Percentiles rank a stretch among this genome's conserved stretches.
phyloP scores from a whole-genome alignment of 2,329 filamentous ascomycete species.

The Dryadomyces sulphureus region DNA sequence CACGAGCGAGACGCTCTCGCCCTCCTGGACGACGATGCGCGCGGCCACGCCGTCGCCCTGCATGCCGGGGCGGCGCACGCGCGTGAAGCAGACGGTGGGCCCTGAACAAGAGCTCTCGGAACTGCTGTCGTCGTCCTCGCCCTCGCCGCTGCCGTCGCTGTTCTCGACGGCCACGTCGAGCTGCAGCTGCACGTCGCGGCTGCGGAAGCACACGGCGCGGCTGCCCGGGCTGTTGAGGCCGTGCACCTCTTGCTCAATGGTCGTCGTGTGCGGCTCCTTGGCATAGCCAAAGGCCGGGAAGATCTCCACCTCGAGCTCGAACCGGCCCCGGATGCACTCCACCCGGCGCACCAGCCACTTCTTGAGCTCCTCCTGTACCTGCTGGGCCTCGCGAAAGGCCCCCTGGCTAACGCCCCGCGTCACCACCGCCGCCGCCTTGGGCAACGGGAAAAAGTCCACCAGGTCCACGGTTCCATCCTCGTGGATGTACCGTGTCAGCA shows the following conservation, averaged over 20 bases:
- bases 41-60: conserved; percentile 49
- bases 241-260: conserved; percentile 31
- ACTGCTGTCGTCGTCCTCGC: conserved; percentile 10
- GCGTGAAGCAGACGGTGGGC: conserved; percentile 40
- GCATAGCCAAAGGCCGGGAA: conserved; percentile 64
- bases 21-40: conserved; percentile 44
- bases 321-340: conserved; percentile 54
- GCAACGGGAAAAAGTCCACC: conserved; percentile 62
- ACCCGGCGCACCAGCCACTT: conserved; percentile 57
- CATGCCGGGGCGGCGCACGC: conserved; percentile 34
- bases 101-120: conserved; percentile 29
- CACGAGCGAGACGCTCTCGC: conserved; percentile 55
- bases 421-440: conserved; percentile 41
- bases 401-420: conserved; percentile 30
- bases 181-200: conserved; percentile 43
- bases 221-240: conserved; percentile 25
- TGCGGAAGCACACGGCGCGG: conserved; percentile 49
- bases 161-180: conserved; percentile 52
- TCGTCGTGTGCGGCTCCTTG: conserved; percentile 43
- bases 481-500: conserved; percentile 64
- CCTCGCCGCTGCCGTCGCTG: conserved; percentile 14
- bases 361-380: conserved; percentile 48
- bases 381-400: conserved; percentile 36
- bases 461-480: conserved; percentile 62
- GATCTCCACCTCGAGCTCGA: conserved; percentile 53